Percentiles rank a stretch among this genome's conserved stretches.
phyloP scores from a whole-genome alignment of 2,329 filamentous ascomycete genomes.

The Aureobasidium namibiae region DNA sequence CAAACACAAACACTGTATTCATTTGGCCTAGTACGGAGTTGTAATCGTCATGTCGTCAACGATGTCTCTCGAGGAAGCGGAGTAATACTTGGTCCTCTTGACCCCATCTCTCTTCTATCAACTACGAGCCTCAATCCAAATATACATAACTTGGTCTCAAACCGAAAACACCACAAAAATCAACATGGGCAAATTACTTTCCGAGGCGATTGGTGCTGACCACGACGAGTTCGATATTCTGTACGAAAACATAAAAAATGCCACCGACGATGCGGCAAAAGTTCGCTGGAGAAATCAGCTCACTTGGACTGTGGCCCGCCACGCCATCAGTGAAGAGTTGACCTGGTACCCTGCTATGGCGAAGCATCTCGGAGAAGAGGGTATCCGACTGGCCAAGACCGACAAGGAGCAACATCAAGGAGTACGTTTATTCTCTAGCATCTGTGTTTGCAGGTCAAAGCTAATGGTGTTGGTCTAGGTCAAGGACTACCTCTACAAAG shows the following conservation, averaged over 20 bases:
- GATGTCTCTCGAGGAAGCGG: background rate
- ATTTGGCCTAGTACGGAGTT: background rate
- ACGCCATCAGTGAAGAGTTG: constrained; percentile 44
- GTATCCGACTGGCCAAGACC: constrained; percentile 25
- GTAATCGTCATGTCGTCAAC: background rate
- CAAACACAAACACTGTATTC: background rate
- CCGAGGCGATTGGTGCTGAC: constrained; percentile 34
- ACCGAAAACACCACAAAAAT: background rate
- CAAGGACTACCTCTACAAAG: constrained; percentile 18
- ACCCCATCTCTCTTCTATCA: background rate
- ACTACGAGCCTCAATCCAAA: background rate
- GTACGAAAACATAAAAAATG: no score
- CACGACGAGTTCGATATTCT: constrained; percentile 35
- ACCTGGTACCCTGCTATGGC: constrained; percentile 31
- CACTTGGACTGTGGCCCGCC: constrained; percentile 45
- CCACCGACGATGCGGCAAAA: constrained; percentile 28
- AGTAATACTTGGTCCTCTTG: background rate
- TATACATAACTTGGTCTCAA: background rate
- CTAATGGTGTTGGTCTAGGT: constrained; percentile 14
- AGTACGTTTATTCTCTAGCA: constrained; percentile 14
- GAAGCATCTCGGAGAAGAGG: constrained; percentile 25
- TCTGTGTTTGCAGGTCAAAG: background rate
- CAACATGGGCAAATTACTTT: constrained; percentile 19
- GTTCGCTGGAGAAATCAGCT: constrained; percentile 43
- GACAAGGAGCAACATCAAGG: constrained; percentile 28